phyloP scores from a whole-genome alignment of 805 yeast genomes.

The Saccharomycopsis malanga region DNA sequence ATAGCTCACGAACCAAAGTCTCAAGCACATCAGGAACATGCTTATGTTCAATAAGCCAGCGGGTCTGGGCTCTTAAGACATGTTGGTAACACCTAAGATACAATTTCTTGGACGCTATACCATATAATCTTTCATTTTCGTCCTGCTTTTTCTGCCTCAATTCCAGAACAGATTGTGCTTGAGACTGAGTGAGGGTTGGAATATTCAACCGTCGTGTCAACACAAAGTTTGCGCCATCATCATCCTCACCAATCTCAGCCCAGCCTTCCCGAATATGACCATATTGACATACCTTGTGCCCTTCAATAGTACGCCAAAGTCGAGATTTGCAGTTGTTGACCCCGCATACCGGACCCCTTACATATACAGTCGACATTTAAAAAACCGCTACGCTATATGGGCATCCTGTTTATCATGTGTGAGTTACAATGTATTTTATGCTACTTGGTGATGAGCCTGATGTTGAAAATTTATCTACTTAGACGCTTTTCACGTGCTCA shows the following conservation, averaged over 20 bases:
- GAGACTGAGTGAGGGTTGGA: constrained; percentile 36
- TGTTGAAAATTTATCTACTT: too few species aligned
- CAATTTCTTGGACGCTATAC: constrained; percentile 39
- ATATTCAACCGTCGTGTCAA: constrained; percentile 50
- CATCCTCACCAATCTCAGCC: constrained; percentile 71
- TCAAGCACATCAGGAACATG: constrained; percentile 29
- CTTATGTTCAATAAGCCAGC: constrained; percentile 31
- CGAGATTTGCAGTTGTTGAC: constrained; percentile 81
- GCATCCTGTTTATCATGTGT: not conserved
- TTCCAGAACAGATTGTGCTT: constrained; percentile 25
- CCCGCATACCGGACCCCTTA: constrained; percentile 81
- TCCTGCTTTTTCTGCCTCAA: constrained; percentile 22
- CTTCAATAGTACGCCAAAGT: constrained; percentile 65
- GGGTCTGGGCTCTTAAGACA: constrained; percentile 43
- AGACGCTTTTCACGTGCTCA: too few species aligned
- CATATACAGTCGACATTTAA: constrained; percentile 33
- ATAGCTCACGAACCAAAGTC: constrained; percentile 32
- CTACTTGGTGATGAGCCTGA: too few species aligned
- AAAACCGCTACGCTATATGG: too few species aligned
- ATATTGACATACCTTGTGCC: constrained; percentile 75
- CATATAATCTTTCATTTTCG: constrained; percentile 32
- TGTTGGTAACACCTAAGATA: constrained; percentile 43
- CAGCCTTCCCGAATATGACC: constrained; percentile 88
- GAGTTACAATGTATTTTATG: not conserved
- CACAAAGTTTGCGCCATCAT: constrained; percentile 53